A percentile compares a stretch with the other conserved stretches of the same genome.
Evolutionary conservation across 2,329 filamentous ascomycete genomes (phyloP).

Genomic region (Cordyceps militaris): DNA sequence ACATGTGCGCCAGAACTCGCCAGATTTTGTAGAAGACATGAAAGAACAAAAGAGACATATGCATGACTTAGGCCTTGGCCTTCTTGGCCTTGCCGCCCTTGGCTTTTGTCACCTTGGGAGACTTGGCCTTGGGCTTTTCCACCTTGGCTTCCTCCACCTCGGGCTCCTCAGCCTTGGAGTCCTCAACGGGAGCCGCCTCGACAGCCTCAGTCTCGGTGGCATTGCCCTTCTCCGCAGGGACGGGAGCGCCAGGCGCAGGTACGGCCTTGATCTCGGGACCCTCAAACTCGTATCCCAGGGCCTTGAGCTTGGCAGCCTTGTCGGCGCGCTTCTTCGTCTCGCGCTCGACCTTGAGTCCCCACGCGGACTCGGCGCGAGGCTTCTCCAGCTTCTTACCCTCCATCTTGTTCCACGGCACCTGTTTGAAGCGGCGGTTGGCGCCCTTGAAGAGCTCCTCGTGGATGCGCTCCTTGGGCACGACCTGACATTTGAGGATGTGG

Average conservation of each 20-base stretch:
- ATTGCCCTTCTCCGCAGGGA: conserved; percentile 25
- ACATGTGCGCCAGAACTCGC: conserved; percentile 11
- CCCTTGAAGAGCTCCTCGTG: conserved; percentile 83
- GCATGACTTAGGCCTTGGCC: conserved; percentile 27
- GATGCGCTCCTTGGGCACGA: conserved; percentile 67
- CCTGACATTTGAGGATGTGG: conserved; percentile 83
- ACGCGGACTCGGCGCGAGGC: conserved; percentile 66
- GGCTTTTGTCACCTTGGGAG: conserved; percentile 28
- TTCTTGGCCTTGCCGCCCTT: conserved; percentile 33
- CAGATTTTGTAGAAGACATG: conserved; percentile 10
- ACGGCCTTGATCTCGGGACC: conserved; percentile 60
- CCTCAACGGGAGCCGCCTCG: conserved; percentile 24
- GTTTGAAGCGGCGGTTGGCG: conserved; percentile 83
- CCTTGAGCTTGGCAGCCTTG: conserved; percentile 69
- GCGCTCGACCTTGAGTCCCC: conserved; percentile 66
- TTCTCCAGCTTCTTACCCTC: conserved; percentile 67
- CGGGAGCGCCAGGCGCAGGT: conserved; percentile 31
- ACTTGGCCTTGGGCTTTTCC: conserved; percentile 29
- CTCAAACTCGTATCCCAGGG: conserved; percentile 76
- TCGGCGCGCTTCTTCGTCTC: conserved; percentile 64
- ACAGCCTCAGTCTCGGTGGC: conserved; percentile 28
- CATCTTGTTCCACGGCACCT: conserved; percentile 80
- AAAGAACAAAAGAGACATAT: conserved; percentile 9
- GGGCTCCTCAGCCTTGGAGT: conserved; percentile 25
- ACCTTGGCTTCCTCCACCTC: conserved; percentile 23